Base-by-base conservation (phyloP, 2,329 filamentous ascomycete species). In the Tolypocladium cylindrosporum region DNA sequence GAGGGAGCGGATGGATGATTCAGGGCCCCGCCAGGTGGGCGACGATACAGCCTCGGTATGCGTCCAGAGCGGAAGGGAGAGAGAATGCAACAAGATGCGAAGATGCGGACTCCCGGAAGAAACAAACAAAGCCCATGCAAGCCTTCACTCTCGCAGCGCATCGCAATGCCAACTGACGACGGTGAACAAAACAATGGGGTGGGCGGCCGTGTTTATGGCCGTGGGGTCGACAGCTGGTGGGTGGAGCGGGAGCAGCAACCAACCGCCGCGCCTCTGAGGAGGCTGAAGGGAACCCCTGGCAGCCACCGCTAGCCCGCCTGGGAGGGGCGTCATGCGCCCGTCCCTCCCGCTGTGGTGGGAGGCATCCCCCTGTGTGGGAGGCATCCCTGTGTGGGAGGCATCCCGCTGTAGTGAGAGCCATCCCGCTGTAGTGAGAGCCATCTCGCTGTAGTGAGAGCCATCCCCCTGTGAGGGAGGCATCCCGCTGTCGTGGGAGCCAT, bases 151-250 rank as follows among this genome's bases (percentile, higher is more conserved):
- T 54, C 31, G 27, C 36, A 36, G 52, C n/a, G 51, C 36, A 54
- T 24, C 34, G 36, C 34, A 24, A 41, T 41, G 31, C 36, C 36
- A 54, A 21, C 48, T n/a, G 27, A 36, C 31, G 42, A 27, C 27
- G 16, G 27, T 34, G 31, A 51, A 21, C 31, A 36, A 51, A 51
- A 51, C 48, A 51, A 51, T 13, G 34, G 31, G 48, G 31, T 21
- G 27, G 48, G 41, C 54, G 59, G 55, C 36, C 54, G 39, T 57
- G 55, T 57, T 57, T 41, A 27, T 27, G 55, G 21, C 51, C 34
- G 55, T 45, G 52, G 55, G 36, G 42, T 57, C 51, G 51, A 21
- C 34, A 36, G 54, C 54, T 40, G n/a, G n/a, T 14, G 39, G 54
- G 52, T 54, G 45, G 45, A 50, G 27, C 45, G 36, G 48, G 45